These are phyloP conservation scores for Stephanodiscus triporus DNA, from an alignment of 108 stramenopile genomes.

Conservation along the genomic window DNA sequence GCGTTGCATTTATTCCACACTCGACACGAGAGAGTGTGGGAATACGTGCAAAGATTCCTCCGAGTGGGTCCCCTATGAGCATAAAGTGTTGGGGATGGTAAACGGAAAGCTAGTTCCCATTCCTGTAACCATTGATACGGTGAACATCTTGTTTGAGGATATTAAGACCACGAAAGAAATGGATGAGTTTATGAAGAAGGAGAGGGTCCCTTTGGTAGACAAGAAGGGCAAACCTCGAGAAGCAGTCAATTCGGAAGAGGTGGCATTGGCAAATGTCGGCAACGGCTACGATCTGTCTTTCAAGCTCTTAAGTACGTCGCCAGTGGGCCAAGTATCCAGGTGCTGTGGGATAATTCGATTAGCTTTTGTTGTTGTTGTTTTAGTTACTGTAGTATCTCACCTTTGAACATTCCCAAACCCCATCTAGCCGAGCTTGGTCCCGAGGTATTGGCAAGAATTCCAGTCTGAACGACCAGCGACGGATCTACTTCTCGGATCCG, in stretches of 20 bases:
- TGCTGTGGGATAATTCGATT: not conserved
- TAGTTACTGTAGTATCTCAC: not conserved
- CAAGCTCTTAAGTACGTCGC: conserved; percentile 71
- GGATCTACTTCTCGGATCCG: conserved; percentile 80
- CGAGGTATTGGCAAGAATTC: conserved; percentile 76
- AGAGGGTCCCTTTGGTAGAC: conserved; percentile 49
- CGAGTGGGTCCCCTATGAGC: conserved; percentile 77
- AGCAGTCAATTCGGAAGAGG: conserved; percentile 71
- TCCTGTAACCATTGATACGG: conserved; percentile 86
- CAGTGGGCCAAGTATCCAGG: conserved; percentile 79
- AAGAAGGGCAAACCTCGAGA: conserved; percentile 30
- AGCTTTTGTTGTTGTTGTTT: not conserved
- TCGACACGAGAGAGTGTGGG: conserved; percentile 66
- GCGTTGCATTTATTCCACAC: conserved; percentile 86
- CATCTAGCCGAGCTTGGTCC: conserved; percentile 61
- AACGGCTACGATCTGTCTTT: conserved; percentile 71
- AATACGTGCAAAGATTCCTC: conserved; percentile 68
- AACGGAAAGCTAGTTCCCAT: conserved; percentile 75
- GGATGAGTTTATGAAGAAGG: conserved; percentile 70
- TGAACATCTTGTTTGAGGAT: conserved; percentile 78
- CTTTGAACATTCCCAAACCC: not conserved
- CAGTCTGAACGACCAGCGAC: conserved; percentile 71
- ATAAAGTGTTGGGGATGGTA: conserved; percentile 66
- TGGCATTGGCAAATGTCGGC: conserved; percentile 76
- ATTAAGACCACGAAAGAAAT: conserved; percentile 73